These are phyloP conservation scores for Heliophila coronopifolia DNA, from an alignment of 441 rosid genomes.

Conservation along the genomic window DNA sequence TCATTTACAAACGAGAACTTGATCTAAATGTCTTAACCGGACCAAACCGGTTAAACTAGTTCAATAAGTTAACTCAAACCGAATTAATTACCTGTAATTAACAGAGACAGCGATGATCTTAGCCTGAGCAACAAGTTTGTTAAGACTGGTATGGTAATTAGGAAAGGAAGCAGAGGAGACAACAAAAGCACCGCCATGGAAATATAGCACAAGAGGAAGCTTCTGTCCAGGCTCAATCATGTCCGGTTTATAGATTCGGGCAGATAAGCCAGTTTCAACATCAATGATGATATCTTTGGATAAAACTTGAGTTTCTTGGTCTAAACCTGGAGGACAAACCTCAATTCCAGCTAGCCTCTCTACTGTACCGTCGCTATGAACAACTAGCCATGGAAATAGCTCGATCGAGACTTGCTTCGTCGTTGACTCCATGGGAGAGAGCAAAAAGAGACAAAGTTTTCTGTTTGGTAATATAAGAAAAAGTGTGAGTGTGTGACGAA, in stretches of 20 bases:
- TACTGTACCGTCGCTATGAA: constrained; percentile 46
- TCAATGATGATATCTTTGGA: constrained; percentile 55
- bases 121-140: constrained; percentile 48
- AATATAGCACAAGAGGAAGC: constrained; percentile 61
- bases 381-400: constrained; percentile 53
- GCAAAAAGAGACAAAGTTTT: not conserved
- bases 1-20: too few relatives aligned
- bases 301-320: constrained; percentile 42
- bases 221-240: constrained; percentile 22
- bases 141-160: constrained; percentile 50
- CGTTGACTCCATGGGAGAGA: constrained; percentile 30
- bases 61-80: constrained; percentile 3
- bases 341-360: constrained; percentile 55
- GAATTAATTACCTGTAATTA: constrained; percentile 38
- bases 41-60: not conserved
- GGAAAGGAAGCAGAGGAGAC: constrained; percentile 48
- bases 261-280: constrained; percentile 40
- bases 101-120: constrained; percentile 51
- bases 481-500: not conserved
- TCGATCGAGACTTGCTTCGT: constrained; percentile 40
- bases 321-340: constrained; percentile 45
- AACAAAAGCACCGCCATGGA: constrained; percentile 75
- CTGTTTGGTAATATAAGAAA: constrained; percentile 4
- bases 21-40: too few relatives aligned
- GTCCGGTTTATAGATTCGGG: constrained; percentile 51